Evolutionary conservation across 352 stramenopile genomes (phyloP).

Genomic region (Phytophthora tentaculata): DNA sequence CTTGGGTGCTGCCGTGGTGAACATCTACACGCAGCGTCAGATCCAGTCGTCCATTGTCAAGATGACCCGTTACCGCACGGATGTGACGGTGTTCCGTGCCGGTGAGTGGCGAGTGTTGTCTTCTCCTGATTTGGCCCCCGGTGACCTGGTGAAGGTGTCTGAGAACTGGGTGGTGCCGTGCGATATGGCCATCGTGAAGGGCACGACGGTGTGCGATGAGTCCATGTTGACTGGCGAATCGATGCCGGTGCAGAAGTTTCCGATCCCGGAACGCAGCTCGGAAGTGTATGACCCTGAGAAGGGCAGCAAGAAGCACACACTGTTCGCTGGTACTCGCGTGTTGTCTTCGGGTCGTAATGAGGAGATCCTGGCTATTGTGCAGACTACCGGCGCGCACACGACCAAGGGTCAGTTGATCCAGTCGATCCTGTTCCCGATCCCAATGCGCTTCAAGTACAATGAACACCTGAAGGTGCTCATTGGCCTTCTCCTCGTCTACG

Average conservation of each 20-base stretch:
- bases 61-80: slow-evolving; percentile 55
- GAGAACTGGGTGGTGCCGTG: slow-evolving; percentile 78
- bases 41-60: slow-evolving; percentile 47
- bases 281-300: slow-evolving; percentile 62
- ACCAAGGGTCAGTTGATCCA: slow-evolving; percentile 84
- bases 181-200: slow-evolving; percentile 74
- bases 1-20: slow-evolving; percentile 40
- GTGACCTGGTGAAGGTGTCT: slow-evolving; percentile 66
- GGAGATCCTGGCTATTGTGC: slow-evolving; percentile 79
- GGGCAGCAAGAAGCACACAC: slow-evolving; percentile 82
- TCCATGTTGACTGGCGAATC: slow-evolving; percentile 81
- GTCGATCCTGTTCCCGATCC: slow-evolving; percentile 85
- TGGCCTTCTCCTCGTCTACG: slow-evolving; percentile 75
- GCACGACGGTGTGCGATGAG: slow-evolving; percentile 72
- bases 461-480: slow-evolving; percentile 87
- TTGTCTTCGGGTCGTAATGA: slow-evolving; percentile 66
- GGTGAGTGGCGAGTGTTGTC: slow-evolving; percentile 50
- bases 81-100: slow-evolving; percentile 68
- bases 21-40: slow-evolving; percentile 55
- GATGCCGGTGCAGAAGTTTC: slow-evolving; percentile 89
- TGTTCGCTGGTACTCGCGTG: slow-evolving; percentile 88
- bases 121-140: slow-evolving; percentile 60
- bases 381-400: slow-evolving; percentile 84
- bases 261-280: slow-evolving; percentile 51
- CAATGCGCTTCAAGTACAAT: slow-evolving; percentile 93